phyloP scores from a whole-genome alignment of 257 asterid species.

The Paulownia fortunei region DNA sequence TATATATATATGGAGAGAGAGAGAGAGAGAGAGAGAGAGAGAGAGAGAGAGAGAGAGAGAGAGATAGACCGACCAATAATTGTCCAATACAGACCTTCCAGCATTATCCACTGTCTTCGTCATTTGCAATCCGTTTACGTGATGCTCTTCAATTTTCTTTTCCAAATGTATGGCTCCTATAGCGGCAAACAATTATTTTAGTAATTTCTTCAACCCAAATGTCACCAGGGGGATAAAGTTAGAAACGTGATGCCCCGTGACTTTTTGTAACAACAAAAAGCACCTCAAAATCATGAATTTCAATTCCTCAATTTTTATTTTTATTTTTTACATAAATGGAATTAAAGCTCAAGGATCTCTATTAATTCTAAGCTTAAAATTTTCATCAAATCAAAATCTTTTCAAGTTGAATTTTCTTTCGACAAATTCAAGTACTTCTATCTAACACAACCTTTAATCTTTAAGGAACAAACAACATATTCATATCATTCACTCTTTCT shows the following conservation, averaged over 20 bases:
- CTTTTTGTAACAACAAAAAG: neutral
- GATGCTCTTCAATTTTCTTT: neutral
- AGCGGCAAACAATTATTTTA: neutral
- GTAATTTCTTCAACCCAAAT: neutral
- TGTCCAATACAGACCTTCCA: neutral
- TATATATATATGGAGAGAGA: neutral
- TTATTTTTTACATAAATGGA: too few species aligned
- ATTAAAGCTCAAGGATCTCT: too few species aligned
- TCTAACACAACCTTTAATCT: too few species aligned
- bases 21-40: too few species aligned
- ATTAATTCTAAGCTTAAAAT: too few species aligned
- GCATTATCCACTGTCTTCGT: slow-evolving; percentile 15
- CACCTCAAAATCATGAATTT: neutral
- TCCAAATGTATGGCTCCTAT: slow-evolving; percentile 21
- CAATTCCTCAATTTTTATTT: too few species aligned
- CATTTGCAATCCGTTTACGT: slow-evolving; percentile 25
- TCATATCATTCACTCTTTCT: neutral
- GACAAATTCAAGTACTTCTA: too few species aligned
- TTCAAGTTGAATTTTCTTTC: too few species aligned
- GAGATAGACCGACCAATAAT: neutral
- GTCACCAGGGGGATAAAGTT: neutral
- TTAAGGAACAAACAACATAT: neutral
- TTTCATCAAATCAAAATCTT: too few species aligned
- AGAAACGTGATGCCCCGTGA: neutral
- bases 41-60: too few species aligned